Conservation (phyloP, 2,329 filamentous ascomycete genomes). For the Phoma sp. region DNA sequence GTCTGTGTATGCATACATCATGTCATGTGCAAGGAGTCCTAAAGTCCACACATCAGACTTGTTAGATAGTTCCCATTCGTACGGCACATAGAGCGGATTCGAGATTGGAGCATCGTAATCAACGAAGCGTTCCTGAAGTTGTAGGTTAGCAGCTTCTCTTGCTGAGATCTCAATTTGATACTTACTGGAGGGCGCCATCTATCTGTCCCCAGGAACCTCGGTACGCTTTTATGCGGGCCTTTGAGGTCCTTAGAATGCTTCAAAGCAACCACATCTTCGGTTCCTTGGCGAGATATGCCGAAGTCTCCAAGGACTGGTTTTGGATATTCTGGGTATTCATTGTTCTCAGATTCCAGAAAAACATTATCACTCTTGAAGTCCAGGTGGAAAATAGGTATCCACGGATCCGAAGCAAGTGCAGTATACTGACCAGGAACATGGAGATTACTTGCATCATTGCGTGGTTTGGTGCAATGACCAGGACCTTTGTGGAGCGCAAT, state of each 20-base stretch:
- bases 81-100: neutral
- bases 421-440: neutral
- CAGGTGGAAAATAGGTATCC: neutral
- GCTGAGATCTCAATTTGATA: neutral
- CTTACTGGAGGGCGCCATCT: neutral
- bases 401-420: neutral
- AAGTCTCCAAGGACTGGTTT: neutral
- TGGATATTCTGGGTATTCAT: neutral
- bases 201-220: neutral
- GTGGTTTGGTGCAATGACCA: neutral
- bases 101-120: neutral
- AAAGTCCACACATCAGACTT: conserved; percentile 1
- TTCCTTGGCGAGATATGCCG: neutral
- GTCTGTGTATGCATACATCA: neutral
- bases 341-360: neutral
- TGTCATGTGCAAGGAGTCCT: neutral
- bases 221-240: neutral
- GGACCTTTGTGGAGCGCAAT: neutral
- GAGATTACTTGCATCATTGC: neutral
- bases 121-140: neutral
- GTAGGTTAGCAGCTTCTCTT: neutral
- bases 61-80: neutral
- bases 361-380: neutral
- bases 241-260: neutral
- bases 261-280: neutral